phyloP scores from a whole-genome alignment of 441 rosid genomes.

The Codiaeum variegatum region DNA sequence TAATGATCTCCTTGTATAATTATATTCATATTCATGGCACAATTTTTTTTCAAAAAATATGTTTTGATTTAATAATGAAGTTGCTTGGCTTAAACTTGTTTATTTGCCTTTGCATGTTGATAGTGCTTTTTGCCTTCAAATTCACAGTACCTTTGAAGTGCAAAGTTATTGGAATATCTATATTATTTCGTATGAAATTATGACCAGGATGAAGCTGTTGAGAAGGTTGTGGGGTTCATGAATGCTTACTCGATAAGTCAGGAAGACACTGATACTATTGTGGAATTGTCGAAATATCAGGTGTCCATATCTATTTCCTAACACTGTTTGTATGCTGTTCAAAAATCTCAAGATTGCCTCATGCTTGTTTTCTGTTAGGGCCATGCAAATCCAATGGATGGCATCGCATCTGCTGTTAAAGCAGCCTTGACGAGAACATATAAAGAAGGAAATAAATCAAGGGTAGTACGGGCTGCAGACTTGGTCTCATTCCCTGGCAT shows the following conservation, averaged over 20 bases:
- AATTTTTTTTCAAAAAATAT: neutral
- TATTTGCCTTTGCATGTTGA: neutral
- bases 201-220: slow-evolving; percentile 80
- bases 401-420: slow-evolving; percentile 77
- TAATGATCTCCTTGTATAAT: neutral
- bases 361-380: slow-evolving; percentile 48
- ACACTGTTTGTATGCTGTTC: neutral
- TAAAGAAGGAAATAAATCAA: slow-evolving; percentile 59
- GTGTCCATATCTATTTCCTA: slow-evolving; percentile 27
- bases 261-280: slow-evolving; percentile 78
- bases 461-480: slow-evolving; percentile 85
- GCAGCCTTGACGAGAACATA: slow-evolving; percentile 87
- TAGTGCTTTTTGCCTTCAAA: neutral
- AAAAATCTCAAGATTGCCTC: neutral
- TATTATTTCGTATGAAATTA: neutral
- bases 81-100: neutral
- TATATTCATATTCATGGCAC: neutral
- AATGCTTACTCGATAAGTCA: slow-evolving; percentile 80
- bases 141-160: neutral
- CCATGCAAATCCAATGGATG: slow-evolving; percentile 77
- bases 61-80: neutral
- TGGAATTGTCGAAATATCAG: slow-evolving; percentile 81
- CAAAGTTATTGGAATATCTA: neutral
- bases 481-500: slow-evolving; percentile 74
- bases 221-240: slow-evolving; percentile 88